A percentile compares a stretch with the other conserved stretches of the same genome.
phyloP scores from a whole-genome alignment of 2,329 filamentous ascomycete species.

The Aspergillus fumigatiaffinis region DNA sequence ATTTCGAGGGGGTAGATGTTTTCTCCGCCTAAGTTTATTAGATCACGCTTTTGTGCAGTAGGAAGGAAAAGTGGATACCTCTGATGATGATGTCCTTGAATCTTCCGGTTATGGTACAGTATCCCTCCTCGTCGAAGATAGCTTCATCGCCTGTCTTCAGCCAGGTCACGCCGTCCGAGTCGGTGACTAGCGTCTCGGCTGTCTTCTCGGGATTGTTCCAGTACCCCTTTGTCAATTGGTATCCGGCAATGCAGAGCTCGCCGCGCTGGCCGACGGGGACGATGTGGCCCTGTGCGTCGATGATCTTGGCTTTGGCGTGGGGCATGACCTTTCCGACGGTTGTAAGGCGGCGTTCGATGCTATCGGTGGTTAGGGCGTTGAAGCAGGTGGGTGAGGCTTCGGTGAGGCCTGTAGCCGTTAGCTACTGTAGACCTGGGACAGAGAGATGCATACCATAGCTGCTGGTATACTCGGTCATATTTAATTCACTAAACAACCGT shows the following conservation, averaged over 20 bases:
- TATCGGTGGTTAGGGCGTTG: slow-evolving; percentile 72
- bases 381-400: slow-evolving; percentile 78
- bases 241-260: slow-evolving; percentile 74
- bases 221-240: slow-evolving; percentile 63
- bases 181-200: slow-evolving; percentile 64
- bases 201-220: slow-evolving; percentile 71
- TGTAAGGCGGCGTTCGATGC: slow-evolving; percentile 60
- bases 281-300: slow-evolving; percentile 59
- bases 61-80: slow-evolving; percentile 37
- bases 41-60: not conserved
- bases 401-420: slow-evolving; percentile 53
- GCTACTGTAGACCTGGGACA: not conserved
- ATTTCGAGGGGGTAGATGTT: slow-evolving; percentile 67
- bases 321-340: slow-evolving; percentile 76
- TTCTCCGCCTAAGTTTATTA: slow-evolving; percentile 50
- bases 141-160: slow-evolving; percentile 61
- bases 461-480: slow-evolving; percentile 70
- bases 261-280: slow-evolving; percentile 66
- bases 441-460: slow-evolving; percentile 47
- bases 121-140: slow-evolving; percentile 54
- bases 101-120: slow-evolving; percentile 68
- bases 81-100: slow-evolving; percentile 79
- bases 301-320: slow-evolving; percentile 72
- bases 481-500: slow-evolving; percentile 64
- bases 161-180: slow-evolving; percentile 58